These are phyloP conservation scores for Naumovozyma baii DNA, from an alignment of 805 yeast genomes.

Conservation along the genomic window DNA sequence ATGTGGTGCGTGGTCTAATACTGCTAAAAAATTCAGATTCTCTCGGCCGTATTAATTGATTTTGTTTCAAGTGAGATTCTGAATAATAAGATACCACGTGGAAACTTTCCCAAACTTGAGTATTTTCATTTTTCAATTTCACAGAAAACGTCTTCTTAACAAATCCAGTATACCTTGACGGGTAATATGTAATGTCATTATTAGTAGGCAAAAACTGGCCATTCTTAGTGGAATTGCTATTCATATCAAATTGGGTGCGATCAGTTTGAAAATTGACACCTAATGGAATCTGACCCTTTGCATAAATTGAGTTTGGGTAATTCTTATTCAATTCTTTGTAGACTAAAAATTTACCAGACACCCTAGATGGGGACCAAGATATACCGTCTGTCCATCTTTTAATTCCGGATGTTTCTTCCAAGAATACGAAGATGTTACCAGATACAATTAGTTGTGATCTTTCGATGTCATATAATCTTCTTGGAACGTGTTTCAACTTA, in stretches of 20 bases:
- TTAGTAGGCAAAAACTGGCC: not conserved
- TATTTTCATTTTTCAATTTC: slow-evolving; percentile 29
- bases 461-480: slow-evolving; percentile 78
- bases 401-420: slow-evolving; percentile 71
- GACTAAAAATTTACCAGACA: slow-evolving; percentile 73
- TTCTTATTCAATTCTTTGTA: slow-evolving; percentile 48
- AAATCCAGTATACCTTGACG: slow-evolving; percentile 39
- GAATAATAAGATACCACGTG: slow-evolving; percentile 73
- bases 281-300: not conserved
- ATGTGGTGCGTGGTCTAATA: slow-evolving; percentile 36
- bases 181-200: not conserved
- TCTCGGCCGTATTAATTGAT: slow-evolving; percentile 45
- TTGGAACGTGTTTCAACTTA: slow-evolving; percentile 47
- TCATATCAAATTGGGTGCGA: not conserved
- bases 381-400: slow-evolving; percentile 94
- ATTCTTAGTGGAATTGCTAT: not conserved
- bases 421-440: slow-evolving; percentile 76
- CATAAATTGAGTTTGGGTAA: not conserved
- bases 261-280: not conserved
- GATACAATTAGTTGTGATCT: slow-evolving; percentile 53
- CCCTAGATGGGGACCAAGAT: slow-evolving; percentile 84
- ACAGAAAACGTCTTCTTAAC: slow-evolving; percentile 74
- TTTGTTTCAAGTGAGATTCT: slow-evolving; percentile 58
- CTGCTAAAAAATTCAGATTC: slow-evolving; percentile 41
- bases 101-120: slow-evolving; percentile 4